A percentile compares a stretch with the other conserved stretches of the same genome.
Evolutionary conservation across 495 filamentous ascomycete genomes (phyloP).

Genomic region (Aspergillus bridgeri): DNA sequence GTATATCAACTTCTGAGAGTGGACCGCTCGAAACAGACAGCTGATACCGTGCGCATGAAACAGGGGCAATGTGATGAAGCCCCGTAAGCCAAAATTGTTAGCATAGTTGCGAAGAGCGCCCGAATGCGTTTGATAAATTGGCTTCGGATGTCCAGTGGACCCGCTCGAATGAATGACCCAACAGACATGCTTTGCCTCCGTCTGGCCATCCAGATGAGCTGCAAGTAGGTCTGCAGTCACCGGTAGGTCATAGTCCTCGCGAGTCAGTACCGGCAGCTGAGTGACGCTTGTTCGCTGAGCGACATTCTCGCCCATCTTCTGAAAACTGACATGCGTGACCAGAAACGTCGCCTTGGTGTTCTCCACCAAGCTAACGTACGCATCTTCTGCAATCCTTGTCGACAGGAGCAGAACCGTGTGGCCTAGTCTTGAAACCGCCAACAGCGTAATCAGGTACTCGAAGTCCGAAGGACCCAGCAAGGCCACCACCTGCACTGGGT

Average conservation of each 20-base stretch:
- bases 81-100: conserved; percentile 34
- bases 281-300: conserved; percentile 11
- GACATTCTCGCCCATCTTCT: conserved; percentile 14
- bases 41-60: conserved; percentile 52
- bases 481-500: conserved; percentile 39
- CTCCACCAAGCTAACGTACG: conserved; percentile 37
- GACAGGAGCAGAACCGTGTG: conserved; percentile 47
- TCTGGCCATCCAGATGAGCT: conserved; percentile 17
- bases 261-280: conserved; percentile 11
- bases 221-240: conserved; percentile 3
- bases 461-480: conserved; percentile 42
- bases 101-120: conserved; percentile 39
- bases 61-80: conserved; percentile 51
- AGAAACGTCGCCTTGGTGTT: conserved; percentile 23
- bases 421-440: conserved; percentile 43
- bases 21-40: conserved; percentile 45
- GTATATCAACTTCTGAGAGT: conserved; percentile 37
- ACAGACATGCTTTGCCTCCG: conserved; percentile 22
- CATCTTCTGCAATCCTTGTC: conserved; percentile 41
- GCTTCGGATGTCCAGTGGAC: conserved; percentile 39
- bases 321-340: conserved; percentile 16
- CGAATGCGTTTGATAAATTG: conserved; percentile 40
- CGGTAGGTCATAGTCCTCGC: conserved; percentile 7
- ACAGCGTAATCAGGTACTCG: conserved; percentile 40
- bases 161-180: conserved; percentile 47